Evolutionary conservation across 192 early-diverging fungal species (phyloP).

Genomic region (Coemansia sp.): DNA sequence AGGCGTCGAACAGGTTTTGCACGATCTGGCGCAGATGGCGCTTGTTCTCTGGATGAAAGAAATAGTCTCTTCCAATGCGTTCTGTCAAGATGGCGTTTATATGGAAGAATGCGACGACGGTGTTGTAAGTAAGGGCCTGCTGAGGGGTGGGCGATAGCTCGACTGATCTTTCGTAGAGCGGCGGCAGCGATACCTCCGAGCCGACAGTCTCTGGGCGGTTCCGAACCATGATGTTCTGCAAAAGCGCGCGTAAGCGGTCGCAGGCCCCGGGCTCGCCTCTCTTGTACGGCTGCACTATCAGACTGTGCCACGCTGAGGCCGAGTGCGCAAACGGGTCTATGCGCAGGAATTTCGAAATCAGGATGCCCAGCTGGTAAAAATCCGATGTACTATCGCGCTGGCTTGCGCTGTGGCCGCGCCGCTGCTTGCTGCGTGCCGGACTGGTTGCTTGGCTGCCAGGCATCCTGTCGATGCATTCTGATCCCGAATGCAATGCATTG

Average conservation of each 20-base stretch:
- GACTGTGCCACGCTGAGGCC: slow-evolving; percentile 46
- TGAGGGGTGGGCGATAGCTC: slow-evolving; percentile 27
- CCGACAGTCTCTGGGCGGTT: slow-evolving; percentile 58
- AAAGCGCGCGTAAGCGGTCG: slow-evolving; percentile 53
- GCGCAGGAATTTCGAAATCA: slow-evolving; percentile 60
- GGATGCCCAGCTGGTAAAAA: slow-evolving; percentile 55
- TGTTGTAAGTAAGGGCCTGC: slow-evolving; percentile 47
- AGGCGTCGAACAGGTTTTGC: slow-evolving; percentile 60
- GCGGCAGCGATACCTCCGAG: slow-evolving; percentile 62
- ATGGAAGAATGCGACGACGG: slow-evolving; percentile 59
- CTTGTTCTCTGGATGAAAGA: slow-evolving; percentile 64
- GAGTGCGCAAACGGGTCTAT: slow-evolving; percentile 61
- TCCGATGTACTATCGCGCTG: slow-evolving; percentile 36
- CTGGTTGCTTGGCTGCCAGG: background rate
- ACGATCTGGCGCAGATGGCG: slow-evolving; percentile 58
- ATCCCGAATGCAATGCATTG: background rate
- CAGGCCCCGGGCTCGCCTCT: slow-evolving; percentile 50
- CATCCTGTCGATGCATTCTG: slow-evolving; percentile 14
- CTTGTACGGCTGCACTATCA: slow-evolving; percentile 58
- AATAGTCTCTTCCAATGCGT: slow-evolving; percentile 66
- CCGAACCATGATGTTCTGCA: slow-evolving; percentile 73
- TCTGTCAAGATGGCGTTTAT: slow-evolving; percentile 66
- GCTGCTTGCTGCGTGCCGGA: background rate
- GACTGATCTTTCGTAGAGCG: slow-evolving; percentile 53
- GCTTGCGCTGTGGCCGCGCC: background rate